Evolutionary conservation across 176 grass and related monocot species (phyloP), one percentile per base, ranked within the genome.

Genomic region (Microstegium vimineum): DNA sequence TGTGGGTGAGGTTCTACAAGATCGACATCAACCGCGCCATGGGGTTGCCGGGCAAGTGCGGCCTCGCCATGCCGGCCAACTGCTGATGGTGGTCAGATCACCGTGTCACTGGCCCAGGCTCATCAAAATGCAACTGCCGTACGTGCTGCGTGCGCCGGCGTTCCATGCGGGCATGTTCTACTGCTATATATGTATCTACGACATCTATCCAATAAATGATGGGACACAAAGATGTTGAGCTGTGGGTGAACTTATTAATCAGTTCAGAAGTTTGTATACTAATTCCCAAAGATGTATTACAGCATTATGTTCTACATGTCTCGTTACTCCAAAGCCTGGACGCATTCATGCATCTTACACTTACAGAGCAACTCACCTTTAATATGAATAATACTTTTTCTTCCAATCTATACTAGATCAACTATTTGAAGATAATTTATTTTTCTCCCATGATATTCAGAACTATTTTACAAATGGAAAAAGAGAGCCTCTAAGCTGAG

Each of bases 1-100:
- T 76, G 10, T 69, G 86, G 66, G 62, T 69, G 8, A 86, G 88
- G 57, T 68, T 84, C 17, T 82, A 88, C 20, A 12, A 57, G 26
- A 88, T 94, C 34, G 85, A 94, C 74, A 80, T 84, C 3, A 73
- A 88, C 82, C 78, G 89, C 33, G 91, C 88, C 82, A 83, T 94
- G 91, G 60, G 73, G 30, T 5, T 94, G 35, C 91, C 91, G 5
- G 74, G 33, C 10, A 90, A 94, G 78, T 94, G 91, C 36, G 80
- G 84, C 49, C 62, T 94, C 22, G 42, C 40, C 13, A 33, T 75
- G 43, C 82, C 88, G 22, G 67, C 88, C 49, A 63, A 79, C 45
- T 93, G 88, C 79, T 90, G 59, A 80, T 71, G 10, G 0, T n/a
- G n/a, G n/a, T n/a, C n/a, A n/a, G n/a, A n/a, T 26, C 11, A 16